Evolutionary conservation across 805 yeast genomes (phyloP), one percentile per base, ranked within the genome.

Genomic region (Teunomyces gatunensis): DNA sequence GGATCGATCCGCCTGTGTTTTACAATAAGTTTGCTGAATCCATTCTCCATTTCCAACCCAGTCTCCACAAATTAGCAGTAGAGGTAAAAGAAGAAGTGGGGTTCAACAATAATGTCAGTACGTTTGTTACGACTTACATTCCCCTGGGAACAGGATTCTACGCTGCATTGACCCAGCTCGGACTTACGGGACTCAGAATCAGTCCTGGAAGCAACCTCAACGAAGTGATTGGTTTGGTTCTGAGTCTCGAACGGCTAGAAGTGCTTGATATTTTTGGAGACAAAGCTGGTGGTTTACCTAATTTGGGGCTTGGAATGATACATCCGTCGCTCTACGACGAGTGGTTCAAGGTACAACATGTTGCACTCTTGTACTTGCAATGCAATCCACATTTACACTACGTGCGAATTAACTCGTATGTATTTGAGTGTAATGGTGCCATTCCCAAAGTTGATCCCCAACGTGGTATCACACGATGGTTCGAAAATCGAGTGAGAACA

Each of bases 291-390:
- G 81, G 80, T 1, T 67, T 75, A 1, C 84, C 83, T 17, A 76
- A 78, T 52, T 59, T 75, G 68, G 85, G 84, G 0, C 60, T 78
- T 18, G 83, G 79, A 11, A 77, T 74, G 61, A 65, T 69, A 2
- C 79, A 79, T 55, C 81, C 81, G 9, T 78, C 79, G 4, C 67
- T 81, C 3, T 73, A 71, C 56, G 85, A 81, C 57, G 78, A 76
- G 49, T 80, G 85, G 85, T 69, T 71, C 50, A 69, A 78, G 47
- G 79, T 80, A 2, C 81, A 78, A 53, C 81, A 78, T 52, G 73
- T 78, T 6, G 85, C 84, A 1, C 50, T 64, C 35, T 63, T 68
- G 5, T 71, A 77, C 46, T 54, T 65, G 28, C 50, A 65, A 17
- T 47, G 54, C 7, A 71, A 66, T 49, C 33, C 32, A 0, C 32